Conservation (phyloP, 345 rosid species). For the Salix udensis region DNA sequence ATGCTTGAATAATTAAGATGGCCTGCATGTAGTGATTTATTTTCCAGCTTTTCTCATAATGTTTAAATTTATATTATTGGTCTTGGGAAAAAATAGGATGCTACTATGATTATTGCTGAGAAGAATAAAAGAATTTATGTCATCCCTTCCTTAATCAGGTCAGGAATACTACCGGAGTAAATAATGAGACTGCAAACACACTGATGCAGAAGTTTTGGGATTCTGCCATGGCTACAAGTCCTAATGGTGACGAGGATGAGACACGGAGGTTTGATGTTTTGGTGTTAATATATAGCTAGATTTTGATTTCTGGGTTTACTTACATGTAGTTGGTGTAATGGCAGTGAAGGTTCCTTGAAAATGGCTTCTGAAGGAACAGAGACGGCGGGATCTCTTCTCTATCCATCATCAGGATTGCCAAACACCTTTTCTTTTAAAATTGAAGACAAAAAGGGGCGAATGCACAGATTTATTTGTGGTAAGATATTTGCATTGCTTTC, state of each 20-base stretch:
- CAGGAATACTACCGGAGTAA: constrained; percentile 67
- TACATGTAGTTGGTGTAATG: constrained; percentile 16
- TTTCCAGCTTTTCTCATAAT: neutral
- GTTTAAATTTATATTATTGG: neutral
- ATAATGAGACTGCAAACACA: constrained; percentile 65
- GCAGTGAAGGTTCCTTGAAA: constrained; percentile 86
- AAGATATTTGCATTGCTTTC: constrained; percentile 15
- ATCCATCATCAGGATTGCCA: constrained; percentile 34
- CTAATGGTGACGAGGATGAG: constrained; percentile 81
- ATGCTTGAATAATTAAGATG: neutral
- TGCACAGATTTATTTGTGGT: constrained; percentile 96
- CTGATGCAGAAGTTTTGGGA: constrained; percentile 99
- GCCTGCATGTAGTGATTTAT: neutral
- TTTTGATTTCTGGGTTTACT: constrained; percentile 19
- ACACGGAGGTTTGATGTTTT: constrained; percentile 54
- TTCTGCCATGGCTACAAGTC: constrained; percentile 82
- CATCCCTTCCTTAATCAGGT: constrained; percentile 42
- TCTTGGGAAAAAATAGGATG: neutral
- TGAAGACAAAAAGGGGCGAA: constrained; percentile 71
- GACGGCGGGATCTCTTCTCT: constrained; percentile 53
- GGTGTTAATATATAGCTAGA: neutral
- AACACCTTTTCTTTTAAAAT: constrained; percentile 75
- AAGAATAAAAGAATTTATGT: neutral
- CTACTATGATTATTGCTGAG: neutral
- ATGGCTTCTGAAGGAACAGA: constrained; percentile 74